Conservation (phyloP, 345 rosid genomes). For the Ceriops decandra region DNA sequence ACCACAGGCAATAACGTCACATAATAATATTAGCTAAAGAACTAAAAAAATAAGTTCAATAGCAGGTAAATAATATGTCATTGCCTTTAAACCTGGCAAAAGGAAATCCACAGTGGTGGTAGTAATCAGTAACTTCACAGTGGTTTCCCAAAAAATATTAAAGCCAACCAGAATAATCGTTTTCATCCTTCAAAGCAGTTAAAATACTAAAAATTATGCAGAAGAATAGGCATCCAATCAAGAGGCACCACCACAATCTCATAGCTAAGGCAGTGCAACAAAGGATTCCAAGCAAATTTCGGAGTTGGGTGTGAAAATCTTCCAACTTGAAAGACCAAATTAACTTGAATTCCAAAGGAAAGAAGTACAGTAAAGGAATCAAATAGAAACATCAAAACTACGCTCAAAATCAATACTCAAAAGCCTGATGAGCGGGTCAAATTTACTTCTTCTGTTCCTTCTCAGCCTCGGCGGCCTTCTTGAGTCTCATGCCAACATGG, state of each 20-base stretch:
- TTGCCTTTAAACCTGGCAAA: no score
- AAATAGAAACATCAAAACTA: background rate
- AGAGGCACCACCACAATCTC: background rate
- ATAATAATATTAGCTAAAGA: no score
- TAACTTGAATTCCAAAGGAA: background rate
- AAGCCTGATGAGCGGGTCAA: background rate
- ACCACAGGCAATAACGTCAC: no score
- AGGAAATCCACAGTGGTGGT: no score
- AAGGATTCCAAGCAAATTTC: background rate
- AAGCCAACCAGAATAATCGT: no score
- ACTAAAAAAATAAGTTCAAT: no score
- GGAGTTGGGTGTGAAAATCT: background rate
- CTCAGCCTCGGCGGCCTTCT: slow-evolving; percentile 86
- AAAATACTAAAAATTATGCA: no score
- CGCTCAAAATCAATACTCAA: background rate
- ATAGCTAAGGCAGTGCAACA: background rate
- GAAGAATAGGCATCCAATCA: no score
- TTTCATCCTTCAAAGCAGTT: no score
- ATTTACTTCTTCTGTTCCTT: slow-evolving; percentile 86
- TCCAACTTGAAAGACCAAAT: background rate
- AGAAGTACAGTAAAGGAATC: background rate
- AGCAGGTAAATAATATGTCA: no score
- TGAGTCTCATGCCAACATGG: slow-evolving; percentile 63
- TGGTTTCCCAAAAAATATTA: no score
- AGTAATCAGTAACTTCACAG: no score